These are phyloP conservation scores for Scytalidium lignicola DNA, from an alignment of 2,329 filamentous ascomycete genomes.

Conservation along the genomic window DNA sequence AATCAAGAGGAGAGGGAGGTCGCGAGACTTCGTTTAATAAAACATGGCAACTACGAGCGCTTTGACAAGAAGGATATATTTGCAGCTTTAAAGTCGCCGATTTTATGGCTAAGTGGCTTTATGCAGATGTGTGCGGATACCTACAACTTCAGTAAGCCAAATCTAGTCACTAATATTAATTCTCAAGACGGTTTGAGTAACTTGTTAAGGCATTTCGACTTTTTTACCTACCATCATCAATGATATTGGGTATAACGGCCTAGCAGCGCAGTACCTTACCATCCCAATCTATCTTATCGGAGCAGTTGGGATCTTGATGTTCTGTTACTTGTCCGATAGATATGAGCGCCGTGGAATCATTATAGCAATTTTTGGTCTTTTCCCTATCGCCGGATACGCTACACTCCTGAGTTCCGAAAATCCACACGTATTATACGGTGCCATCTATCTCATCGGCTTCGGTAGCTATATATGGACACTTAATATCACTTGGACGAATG, in stretches of 20 bases:
- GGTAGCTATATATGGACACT: slow-evolving; percentile 44
- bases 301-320: slow-evolving; percentile 37
- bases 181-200: too few relatives aligned
- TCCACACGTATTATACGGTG: slow-evolving; percentile 37
- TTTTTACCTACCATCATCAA: slow-evolving; percentile 52
- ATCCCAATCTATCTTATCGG: slow-evolving; percentile 52
- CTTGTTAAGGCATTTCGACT: slow-evolving; percentile 55
- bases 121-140: slow-evolving; percentile 50
- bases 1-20: slow-evolving; percentile 42
- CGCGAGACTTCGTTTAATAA: slow-evolving; percentile 42
- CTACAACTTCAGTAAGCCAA: slow-evolving; percentile 1
- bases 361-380: slow-evolving; percentile 3
- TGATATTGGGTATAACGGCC: slow-evolving; percentile 44
- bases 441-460: slow-evolving; percentile 42
- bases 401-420: neutral
- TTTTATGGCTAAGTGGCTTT: slow-evolving; percentile 19
- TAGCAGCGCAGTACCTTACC: slow-evolving; percentile 48
- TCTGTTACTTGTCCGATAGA: slow-evolving; percentile 43
- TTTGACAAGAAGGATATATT: slow-evolving; percentile 47
- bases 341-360: slow-evolving; percentile 7
- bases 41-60: slow-evolving; percentile 40
- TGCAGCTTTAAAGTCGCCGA: slow-evolving; percentile 31
- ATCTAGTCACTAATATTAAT: slow-evolving; percentile 25
- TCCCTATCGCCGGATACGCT: slow-evolving; percentile 7
- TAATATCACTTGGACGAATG: slow-evolving; percentile 41